Conservation (phyloP, 2,329 filamentous ascomycete genomes). For the Thermothelomyces thermophilus region DNA sequence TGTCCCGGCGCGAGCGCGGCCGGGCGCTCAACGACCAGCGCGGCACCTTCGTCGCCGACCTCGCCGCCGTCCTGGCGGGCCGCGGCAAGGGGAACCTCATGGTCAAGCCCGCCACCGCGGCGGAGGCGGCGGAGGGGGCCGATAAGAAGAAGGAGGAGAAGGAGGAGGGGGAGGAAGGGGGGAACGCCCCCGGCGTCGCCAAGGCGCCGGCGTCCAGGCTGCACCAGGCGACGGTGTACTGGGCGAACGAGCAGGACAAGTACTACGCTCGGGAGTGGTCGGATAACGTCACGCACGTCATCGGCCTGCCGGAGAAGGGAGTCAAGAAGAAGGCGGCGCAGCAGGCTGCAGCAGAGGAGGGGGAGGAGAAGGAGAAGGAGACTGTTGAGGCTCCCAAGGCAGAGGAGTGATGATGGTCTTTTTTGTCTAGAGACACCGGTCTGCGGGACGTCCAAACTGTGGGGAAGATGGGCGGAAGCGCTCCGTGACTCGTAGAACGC, state of each 20-base stretch:
- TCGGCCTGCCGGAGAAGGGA: conserved; percentile 30
- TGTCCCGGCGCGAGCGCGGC: conserved; percentile 41
- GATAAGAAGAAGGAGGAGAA: neutral
- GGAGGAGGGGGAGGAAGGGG: neutral
- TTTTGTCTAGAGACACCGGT: no score
- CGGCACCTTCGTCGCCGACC: conserved; percentile 56
- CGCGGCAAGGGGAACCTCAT: conserved; percentile 44
- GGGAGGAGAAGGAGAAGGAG: neutral
- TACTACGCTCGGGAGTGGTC: conserved; percentile 45
- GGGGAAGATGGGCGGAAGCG: no score
- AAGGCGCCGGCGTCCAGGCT: conserved; percentile 18
- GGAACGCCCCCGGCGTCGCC: conserved; percentile 26
- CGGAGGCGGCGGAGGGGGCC: neutral
- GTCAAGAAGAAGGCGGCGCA: neutral
- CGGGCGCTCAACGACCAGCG: conserved; percentile 52
- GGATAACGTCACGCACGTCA: conserved; percentile 45
- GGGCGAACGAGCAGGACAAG: conserved; percentile 43
- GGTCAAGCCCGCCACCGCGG: neutral
- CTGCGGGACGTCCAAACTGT: no score
- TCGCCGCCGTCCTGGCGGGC: conserved; percentile 52
- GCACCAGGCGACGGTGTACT: conserved; percentile 41
- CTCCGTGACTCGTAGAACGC: no score
- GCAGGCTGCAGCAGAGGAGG: neutral
- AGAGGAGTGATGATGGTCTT: neutral
- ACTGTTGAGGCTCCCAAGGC: neutral